Evolutionary conservation across 805 yeast species (phyloP).

Genomic region (Hanseniaspora pseudoguilliermondii): DNA sequence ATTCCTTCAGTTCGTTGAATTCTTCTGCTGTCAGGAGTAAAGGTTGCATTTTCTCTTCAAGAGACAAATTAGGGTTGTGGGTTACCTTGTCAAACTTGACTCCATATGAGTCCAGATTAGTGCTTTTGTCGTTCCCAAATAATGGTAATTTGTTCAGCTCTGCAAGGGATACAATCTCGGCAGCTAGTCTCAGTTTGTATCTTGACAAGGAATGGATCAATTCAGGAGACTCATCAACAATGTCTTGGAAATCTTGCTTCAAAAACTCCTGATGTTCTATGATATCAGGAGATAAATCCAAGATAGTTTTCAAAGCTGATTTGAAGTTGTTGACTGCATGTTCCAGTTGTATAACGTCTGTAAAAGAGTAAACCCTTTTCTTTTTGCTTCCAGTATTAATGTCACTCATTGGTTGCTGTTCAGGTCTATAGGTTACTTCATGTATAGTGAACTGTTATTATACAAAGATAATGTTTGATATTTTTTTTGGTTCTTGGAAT

Average conservation of each 20-base stretch:
- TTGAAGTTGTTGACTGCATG: constrained; percentile 43
- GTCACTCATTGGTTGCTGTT: background rate
- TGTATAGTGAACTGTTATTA: no score
- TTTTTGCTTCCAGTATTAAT: background rate
- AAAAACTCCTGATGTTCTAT: constrained; percentile 30
- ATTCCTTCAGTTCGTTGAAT: background rate
- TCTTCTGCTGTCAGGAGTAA: constrained; percentile 8
- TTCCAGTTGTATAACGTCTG: constrained; percentile 32
- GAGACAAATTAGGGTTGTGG: constrained; percentile 11
- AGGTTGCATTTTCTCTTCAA: constrained; percentile 12
- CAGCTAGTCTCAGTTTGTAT: constrained; percentile 46
- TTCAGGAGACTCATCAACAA: constrained; percentile 28
- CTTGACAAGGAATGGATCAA: constrained; percentile 40
- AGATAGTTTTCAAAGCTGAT: constrained; percentile 37
- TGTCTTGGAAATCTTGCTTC: constrained; percentile 17
- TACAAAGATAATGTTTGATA: no score
- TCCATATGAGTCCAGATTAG: background rate
- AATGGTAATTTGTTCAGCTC: constrained; percentile 36
- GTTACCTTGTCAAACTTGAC: constrained; percentile 15
- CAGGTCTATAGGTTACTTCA: no score
- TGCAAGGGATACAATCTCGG: constrained; percentile 45
- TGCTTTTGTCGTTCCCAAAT: constrained; percentile 27
- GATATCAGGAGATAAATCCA: constrained; percentile 45
- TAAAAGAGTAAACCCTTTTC: constrained; percentile 5
- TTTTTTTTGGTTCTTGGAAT: no score